Conservation (phyloP, 148 eudicot genomes). For the Suaeda aralocaspica region DNA sequence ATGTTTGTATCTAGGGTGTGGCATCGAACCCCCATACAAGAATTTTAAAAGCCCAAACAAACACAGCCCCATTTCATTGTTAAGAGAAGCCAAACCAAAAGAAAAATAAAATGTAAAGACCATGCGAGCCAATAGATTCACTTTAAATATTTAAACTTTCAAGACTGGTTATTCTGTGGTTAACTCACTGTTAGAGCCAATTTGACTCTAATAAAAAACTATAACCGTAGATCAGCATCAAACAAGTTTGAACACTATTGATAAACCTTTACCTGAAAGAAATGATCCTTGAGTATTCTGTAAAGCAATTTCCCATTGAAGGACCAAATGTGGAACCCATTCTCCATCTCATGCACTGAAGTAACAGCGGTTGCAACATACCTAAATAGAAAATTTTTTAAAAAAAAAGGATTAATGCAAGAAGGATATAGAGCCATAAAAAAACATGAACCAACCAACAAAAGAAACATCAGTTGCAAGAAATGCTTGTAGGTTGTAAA, state of each 20-base stretch:
- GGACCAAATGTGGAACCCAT: conserved; percentile 93
- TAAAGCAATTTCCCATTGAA: conserved; percentile 82
- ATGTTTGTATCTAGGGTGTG: no score
- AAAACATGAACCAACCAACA: background rate
- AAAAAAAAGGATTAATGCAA: background rate
- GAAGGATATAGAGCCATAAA: background rate
- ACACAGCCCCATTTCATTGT: no score
- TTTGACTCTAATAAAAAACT: background rate
- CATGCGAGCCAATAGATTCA: no score
- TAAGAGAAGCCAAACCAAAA: no score
- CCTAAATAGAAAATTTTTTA: conserved; percentile 27
- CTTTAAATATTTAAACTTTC: background rate
- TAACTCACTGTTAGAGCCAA: background rate
- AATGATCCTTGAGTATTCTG: conserved; percentile 80
- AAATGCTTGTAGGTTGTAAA: background rate
- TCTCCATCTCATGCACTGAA: conserved; percentile 96
- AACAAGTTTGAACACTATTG: background rate
- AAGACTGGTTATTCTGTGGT: background rate
- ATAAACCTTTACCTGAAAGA: conserved; percentile 71
- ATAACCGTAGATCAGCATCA: background rate
- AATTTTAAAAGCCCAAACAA: no score
- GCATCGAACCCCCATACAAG: no score
- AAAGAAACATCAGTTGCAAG: background rate
- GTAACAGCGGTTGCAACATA: conserved; percentile 90
- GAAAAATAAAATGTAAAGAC: no score